Evolutionary conservation across 1,284 basidiomycete species (phyloP).

Genomic region (Waitea zeae): DNA sequence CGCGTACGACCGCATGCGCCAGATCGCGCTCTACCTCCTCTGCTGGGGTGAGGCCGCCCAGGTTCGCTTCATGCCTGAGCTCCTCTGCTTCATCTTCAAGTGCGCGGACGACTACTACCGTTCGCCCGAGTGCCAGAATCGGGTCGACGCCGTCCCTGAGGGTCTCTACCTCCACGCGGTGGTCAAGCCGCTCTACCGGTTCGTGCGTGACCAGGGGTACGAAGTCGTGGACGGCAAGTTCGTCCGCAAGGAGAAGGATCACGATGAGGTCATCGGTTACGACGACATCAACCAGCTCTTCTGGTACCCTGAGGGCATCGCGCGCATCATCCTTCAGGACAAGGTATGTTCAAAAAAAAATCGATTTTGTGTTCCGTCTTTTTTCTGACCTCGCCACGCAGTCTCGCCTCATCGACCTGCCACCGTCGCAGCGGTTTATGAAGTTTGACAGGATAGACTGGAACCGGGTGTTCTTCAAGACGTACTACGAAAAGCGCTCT

Average conservation of each 20-base stretch:
- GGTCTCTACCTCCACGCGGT: constrained; percentile 87
- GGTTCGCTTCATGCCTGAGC: constrained; percentile 96
- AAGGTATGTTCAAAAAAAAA: constrained; percentile 36
- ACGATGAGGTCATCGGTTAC: constrained; percentile 93
- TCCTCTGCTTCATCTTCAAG: constrained; percentile 99
- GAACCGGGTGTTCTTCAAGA: constrained; percentile 93
- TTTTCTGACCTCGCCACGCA: constrained; percentile 13
- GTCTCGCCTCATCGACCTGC: constrained; percentile 79
- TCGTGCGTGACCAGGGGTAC: constrained; percentile 96
- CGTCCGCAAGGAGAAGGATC: constrained; percentile 84
- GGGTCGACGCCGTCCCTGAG: constrained; percentile 87
- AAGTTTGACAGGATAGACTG: constrained; percentile 91
- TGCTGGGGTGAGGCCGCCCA: constrained; percentile 99
- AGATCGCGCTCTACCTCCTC: constrained; percentile 90
- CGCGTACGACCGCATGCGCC: constrained; percentile 92
- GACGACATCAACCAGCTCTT: constrained; percentile 99
- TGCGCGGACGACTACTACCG: constrained; percentile 99
- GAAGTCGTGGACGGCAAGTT: constrained; percentile 95
- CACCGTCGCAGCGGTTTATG: constrained; percentile 85
- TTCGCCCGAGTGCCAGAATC: constrained; percentile 93
- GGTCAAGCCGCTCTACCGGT: constrained; percentile 92
- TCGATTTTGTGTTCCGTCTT: not conserved
- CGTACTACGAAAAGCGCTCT: constrained; percentile 89
- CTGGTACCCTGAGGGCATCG: constrained; percentile 99
- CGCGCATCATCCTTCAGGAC: constrained; percentile 77